Percentiles rank a stretch among this genome's conserved stretches.
These are phyloP conservation scores for Psidium guajava DNA, from an alignment of 345 rosid species.

Conservation along the genomic window DNA sequence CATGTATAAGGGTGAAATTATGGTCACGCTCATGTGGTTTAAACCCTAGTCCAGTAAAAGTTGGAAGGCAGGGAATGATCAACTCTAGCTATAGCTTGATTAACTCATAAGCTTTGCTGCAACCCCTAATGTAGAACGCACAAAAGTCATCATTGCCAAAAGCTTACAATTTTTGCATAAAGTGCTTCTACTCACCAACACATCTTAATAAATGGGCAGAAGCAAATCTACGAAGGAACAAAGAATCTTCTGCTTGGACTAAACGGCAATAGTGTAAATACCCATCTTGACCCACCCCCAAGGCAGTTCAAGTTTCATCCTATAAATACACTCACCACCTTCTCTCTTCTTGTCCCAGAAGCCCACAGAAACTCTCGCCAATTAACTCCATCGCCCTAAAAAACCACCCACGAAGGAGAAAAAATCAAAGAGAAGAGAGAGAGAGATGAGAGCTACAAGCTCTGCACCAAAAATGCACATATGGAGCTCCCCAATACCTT, in stretches of 20 bases:
- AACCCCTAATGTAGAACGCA: neutral
- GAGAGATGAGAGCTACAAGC: neutral
- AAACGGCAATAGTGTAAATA: neutral
- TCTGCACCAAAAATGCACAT: neutral
- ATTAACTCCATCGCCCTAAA: neutral
- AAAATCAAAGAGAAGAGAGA: neutral
- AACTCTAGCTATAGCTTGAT: neutral
- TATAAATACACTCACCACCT: neutral
- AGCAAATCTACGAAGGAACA: neutral
- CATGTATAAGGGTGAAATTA: neutral
- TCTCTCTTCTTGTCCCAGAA: neutral
- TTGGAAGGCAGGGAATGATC: neutral
- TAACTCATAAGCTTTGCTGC: neutral
- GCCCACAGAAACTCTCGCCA: neutral
- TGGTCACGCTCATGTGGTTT: neutral
- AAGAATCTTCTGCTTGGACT: neutral
- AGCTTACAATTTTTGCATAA: neutral
- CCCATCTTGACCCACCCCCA: neutral
- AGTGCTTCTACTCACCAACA: neutral
- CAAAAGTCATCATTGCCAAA: neutral
- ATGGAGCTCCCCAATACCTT: conserved; percentile 16
- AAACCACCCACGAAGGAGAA: neutral
- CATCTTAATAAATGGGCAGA: neutral
- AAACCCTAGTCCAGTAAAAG: neutral
- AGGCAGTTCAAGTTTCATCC: neutral